Conservation (phyloP, 106 monocot genomes). For the Narthecium ossifragum region DNA sequence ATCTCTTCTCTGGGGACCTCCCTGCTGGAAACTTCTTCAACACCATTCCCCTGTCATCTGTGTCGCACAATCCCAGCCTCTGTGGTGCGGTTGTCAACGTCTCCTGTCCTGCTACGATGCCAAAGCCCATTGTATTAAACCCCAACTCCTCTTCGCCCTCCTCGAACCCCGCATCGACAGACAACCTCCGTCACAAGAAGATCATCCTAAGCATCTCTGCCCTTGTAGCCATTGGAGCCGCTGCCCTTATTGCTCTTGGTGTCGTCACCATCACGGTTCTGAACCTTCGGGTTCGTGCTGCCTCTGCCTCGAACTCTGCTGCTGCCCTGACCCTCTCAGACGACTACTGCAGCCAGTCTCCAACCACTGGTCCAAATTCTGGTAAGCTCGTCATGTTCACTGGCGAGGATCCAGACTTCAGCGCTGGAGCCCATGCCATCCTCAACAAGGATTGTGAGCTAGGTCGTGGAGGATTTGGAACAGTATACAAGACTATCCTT, state of each 20-base stretch:
- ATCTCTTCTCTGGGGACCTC: slow-evolving; percentile 56
- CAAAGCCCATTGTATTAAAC: slow-evolving; percentile 66
- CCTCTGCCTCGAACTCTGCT: slow-evolving; percentile 24
- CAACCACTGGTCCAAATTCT: slow-evolving; percentile 50
- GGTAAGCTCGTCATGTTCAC: slow-evolving; percentile 88
- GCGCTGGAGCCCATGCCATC: slow-evolving; percentile 53
- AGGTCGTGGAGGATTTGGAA: slow-evolving; percentile 90
- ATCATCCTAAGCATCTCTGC: slow-evolving; percentile 85
- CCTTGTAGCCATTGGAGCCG: slow-evolving; percentile 79
- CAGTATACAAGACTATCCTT: slow-evolving; percentile 76
- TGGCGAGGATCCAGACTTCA: slow-evolving; percentile 57
- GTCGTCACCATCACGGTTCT: slow-evolving; percentile 66
- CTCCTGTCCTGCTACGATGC: slow-evolving; percentile 39
- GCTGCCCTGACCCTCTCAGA: slow-evolving; percentile 40
- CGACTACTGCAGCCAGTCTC: slow-evolving; percentile 50
- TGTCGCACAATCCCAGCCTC: slow-evolving; percentile 52
- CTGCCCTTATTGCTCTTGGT: slow-evolving; percentile 56
- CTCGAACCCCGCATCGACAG: slow-evolving; percentile 17
- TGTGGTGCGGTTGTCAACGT: slow-evolving; percentile 41
- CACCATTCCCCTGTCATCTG: slow-evolving; percentile 50
- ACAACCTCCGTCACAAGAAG: slow-evolving; percentile 45
- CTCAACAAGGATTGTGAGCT: slow-evolving; percentile 90
- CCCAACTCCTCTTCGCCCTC: slow-evolving; percentile 61
- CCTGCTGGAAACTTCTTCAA: slow-evolving; percentile 75
- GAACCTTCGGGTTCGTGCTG: slow-evolving; percentile 43